Base-by-base conservation (phyloP, 1,139 yeast genomes). In the Suhomyces chickasaworum region DNA sequence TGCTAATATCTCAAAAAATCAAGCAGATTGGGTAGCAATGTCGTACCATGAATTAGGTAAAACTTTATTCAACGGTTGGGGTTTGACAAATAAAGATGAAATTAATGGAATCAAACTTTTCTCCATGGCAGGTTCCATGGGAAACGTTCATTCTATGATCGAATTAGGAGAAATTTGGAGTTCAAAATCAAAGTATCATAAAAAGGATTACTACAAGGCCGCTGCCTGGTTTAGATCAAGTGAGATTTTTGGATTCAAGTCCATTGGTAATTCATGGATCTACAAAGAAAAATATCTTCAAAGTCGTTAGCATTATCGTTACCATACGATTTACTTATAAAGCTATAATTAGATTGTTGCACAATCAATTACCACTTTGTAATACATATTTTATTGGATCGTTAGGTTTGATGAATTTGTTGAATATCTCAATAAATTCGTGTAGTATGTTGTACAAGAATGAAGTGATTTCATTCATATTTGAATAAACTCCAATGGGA, bases 261-360 rank as follows among this genome's bases (percentile, higher is more conserved):
- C 84, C 50, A 79, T 84, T 31, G 91, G 91, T 1, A 84, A 86
- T 51, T 80, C 84, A 49, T 87, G 95, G 95, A 85, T 86, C 37
- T 83, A 85, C 68, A 86, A 85, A 62, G 83, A 81, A 39, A 86
- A 86, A 68, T 86, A 86, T 59, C 42, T 41, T 22, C 41, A 32
- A 12, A 34, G 30, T 18, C 37, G 29, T 25, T 23, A 41, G 37
- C 21, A 31, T 39, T 13, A 32, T 31, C 37, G 13, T 36, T 22
- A n/a, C 12, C 10, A 17, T 18, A 27, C 12, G 13, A 25, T 12
- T 27, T 7, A 37, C 32, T 25, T 17, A 23, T 16, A 37, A 10
- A 25, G 20, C 25, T 16, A 15, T 37, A 23, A 7, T 10, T 37
- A 17, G 31, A 37, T 37, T 7, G 9, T 22, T 37, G 21, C 10